phyloP scores from a whole-genome alignment of 139 green algal species.

The Nannochloris sp. region DNA sequence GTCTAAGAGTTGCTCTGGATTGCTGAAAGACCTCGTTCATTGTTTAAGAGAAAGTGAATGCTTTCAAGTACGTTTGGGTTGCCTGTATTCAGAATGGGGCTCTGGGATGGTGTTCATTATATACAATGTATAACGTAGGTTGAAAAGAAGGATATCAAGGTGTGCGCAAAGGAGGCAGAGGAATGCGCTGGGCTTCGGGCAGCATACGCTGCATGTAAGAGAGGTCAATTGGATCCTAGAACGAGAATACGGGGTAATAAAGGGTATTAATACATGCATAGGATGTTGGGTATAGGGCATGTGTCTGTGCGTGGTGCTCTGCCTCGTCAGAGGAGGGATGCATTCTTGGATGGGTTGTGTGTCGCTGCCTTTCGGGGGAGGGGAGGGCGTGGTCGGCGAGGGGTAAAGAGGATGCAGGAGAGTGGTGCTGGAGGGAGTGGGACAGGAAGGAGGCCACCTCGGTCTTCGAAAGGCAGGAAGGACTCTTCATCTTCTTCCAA shows the following conservation, averaged over 20 bases:
- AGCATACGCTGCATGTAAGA: conserved; percentile 55
- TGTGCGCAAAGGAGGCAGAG: conserved; percentile 41
- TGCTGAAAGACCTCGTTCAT: conserved; percentile 57
- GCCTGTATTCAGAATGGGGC: not conserved
- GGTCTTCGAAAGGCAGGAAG: no score
- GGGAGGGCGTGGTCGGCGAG: no score
- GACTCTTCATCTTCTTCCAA: no score
- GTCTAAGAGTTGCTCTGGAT: conserved; percentile 54
- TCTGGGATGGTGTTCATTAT: not conserved
- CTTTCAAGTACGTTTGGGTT: conserved; percentile 37
- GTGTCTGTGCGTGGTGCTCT: no score
- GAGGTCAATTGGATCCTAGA: conserved; percentile 61
- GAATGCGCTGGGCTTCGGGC: conserved; percentile 56
- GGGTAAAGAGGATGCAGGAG: no score
- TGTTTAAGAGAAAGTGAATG: conserved; percentile 62
- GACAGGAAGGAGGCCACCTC: no score
- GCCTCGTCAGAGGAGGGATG: no score
- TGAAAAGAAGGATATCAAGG: conserved; percentile 35
- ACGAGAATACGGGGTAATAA: conserved; percentile 72
- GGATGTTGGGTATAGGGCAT: not conserved
- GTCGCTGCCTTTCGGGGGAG: no score
- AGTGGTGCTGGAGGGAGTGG: no score
- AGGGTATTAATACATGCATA: conserved; percentile 31
- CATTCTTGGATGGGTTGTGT: no score
- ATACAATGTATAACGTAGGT: conserved; percentile 17